phyloP scores from a whole-genome alignment of 1,284 basidiomycete genomes.

The Cryptococcus sp. region DNA sequence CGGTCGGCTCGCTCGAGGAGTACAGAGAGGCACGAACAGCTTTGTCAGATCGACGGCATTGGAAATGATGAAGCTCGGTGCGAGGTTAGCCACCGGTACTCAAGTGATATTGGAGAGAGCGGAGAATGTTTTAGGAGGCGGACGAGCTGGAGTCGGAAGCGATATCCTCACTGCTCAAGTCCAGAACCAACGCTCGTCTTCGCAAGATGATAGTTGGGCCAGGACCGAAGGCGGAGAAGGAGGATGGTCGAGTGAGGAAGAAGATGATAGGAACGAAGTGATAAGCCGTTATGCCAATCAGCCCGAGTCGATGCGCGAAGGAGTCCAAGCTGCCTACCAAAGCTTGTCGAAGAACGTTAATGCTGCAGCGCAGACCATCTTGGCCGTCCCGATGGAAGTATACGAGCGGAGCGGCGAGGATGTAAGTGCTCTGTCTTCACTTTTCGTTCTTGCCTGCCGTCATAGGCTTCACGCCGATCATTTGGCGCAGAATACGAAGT shows the following conservation, averaged over 20 bases:
- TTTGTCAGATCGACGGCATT: slow-evolving; percentile 92
- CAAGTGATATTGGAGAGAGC: slow-evolving; percentile 96
- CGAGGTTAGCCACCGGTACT: slow-evolving; percentile 90
- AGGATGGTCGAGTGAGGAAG: slow-evolving; percentile 57
- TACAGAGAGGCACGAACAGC: slow-evolving; percentile 90
- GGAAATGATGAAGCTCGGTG: slow-evolving; percentile 94
- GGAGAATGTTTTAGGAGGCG: slow-evolving; percentile 82
- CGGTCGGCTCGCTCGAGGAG: slow-evolving; percentile 83
- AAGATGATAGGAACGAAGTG: slow-evolving; percentile 51
- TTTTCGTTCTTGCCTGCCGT: background rate
- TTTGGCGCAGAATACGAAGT: background rate
- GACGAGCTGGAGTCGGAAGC: slow-evolving; percentile 30
- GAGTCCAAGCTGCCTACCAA: slow-evolving; percentile 84
- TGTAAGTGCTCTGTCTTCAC: slow-evolving; percentile 56
- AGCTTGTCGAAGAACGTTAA: slow-evolving; percentile 81
- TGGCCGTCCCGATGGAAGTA: slow-evolving; percentile 98
- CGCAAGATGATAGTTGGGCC: background rate
- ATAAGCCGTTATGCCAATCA: slow-evolving; percentile 90
- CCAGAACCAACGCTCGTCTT: background rate
- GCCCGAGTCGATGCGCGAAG: slow-evolving; percentile 78
- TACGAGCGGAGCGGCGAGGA: slow-evolving; percentile 88
- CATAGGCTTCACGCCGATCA: too few relatives aligned
- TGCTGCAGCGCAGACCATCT: slow-evolving; percentile 94
- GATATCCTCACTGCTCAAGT: slow-evolving; percentile 19
- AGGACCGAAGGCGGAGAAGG: slow-evolving; percentile 34